Evolutionary conservation across 306 rosid species (phyloP), one percentile per base, ranked within the genome.

Genomic region (Acmispon strigosus): DNA sequence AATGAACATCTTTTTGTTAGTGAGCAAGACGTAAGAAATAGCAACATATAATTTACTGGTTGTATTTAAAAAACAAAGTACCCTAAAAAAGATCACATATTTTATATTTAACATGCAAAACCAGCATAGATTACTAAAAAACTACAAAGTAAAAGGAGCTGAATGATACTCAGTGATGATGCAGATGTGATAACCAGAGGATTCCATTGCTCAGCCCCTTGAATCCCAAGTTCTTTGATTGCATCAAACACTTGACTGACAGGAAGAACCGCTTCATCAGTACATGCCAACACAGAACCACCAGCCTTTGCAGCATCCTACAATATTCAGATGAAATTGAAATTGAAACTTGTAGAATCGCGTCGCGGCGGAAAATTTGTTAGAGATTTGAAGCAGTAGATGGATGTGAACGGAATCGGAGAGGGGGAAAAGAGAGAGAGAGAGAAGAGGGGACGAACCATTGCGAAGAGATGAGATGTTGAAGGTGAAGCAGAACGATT

Each of bases 261-360:
- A 15, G 92, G 63, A 41, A 90, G 85, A 81, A 80, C 83, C 4
- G 75, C 83, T 48, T 80, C 89, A 73, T 90, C 95, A 10, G 96
- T 84, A 59, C 84, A 74, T 22, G 90, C 95, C 84, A 90, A 62
- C 66, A 84, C 86, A 15, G 76, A 60, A 60, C 77, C 74, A 41
- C 27, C 6, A 15, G 42, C 74, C 69, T 64, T 81, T n/a, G 81
- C 20, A 57, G 80, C 57, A 57, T 70, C 90, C 92, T 90, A 49
- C 49, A 75, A 49, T n/a, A 53, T 20, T 81, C 4, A 32, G 3
- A 27, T 27, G 3, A 2, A 27, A 0, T 0, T 2, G 1, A 27
- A 27, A 27, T 27, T 27, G 5, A 27, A 27, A 27, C 34, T 27
- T 7, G 37, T 27, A 32, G 0, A 32, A 32, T 32, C 8, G 37